These are phyloP conservation scores for Cutaneotrichosporon mucoides DNA, from an alignment of 1,284 basidiomycete species.

Conservation along the genomic window DNA sequence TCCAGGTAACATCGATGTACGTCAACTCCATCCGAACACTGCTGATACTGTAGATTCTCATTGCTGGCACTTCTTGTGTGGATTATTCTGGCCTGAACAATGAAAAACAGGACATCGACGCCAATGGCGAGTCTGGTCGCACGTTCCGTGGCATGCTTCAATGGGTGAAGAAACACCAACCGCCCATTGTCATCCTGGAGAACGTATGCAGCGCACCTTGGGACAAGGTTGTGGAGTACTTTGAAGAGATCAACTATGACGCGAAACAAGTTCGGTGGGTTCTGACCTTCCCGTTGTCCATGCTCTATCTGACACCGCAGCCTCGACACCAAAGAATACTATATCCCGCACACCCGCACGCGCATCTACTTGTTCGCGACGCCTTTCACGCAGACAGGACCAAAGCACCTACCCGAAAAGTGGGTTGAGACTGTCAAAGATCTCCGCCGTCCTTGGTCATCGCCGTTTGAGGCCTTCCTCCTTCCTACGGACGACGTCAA, in stretches of 20 bases:
- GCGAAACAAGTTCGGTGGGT: slow-evolving; percentile 59
- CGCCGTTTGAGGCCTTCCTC: slow-evolving; percentile 86
- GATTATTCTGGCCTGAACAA: slow-evolving; percentile 95
- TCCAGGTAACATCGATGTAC: slow-evolving; percentile 77
- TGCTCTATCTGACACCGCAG: slow-evolving; percentile 16
- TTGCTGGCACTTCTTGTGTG: slow-evolving; percentile 93
- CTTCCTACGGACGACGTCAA: slow-evolving; percentile 83
- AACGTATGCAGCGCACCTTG: slow-evolving; percentile 93
- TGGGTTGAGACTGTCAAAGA: slow-evolving; percentile 69
- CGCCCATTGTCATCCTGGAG: slow-evolving; percentile 85
- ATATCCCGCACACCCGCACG: slow-evolving; percentile 90
- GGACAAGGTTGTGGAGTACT: slow-evolving; percentile 69
- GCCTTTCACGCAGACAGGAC: slow-evolving; percentile 10
- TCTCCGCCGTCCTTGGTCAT: slow-evolving; percentile 77
- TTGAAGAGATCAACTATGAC: slow-evolving; percentile 71
- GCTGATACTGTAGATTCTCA: slow-evolving; percentile 54
- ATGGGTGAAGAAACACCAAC: slow-evolving; percentile 82
- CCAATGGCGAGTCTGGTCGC: slow-evolving; percentile 80
- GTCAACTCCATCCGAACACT: neutral
- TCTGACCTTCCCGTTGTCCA: slow-evolving; percentile 3
- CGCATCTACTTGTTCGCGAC: slow-evolving; percentile 78
- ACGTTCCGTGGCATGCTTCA: slow-evolving; percentile 89
- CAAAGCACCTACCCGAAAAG: slow-evolving; percentile 56
- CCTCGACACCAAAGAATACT: slow-evolving; percentile 88
- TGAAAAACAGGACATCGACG: slow-evolving; percentile 82